Conservation (phyloP, 495 filamentous ascomycete species). For the Lentithecium fluviatile region DNA sequence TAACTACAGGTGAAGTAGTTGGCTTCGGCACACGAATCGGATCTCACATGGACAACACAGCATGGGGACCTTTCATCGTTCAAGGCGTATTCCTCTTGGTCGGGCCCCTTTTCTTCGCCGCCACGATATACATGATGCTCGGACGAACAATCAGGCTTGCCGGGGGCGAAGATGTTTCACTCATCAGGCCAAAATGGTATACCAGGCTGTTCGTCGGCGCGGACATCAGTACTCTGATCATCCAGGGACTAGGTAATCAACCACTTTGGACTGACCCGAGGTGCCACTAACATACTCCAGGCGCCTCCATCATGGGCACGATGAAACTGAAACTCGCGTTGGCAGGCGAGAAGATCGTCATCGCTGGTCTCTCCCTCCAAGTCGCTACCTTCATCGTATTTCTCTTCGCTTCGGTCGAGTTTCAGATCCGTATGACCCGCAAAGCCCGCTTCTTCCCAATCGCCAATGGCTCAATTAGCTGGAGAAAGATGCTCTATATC, state of each 20-base stretch:
- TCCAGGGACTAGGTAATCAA: conserved; percentile 30
- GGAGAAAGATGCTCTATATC: conserved; percentile 49
- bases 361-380: conserved; percentile 37
- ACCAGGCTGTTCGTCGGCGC: conserved; percentile 42
- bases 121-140: conserved; percentile 45
- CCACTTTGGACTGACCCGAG: not conserved
- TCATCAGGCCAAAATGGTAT: conserved; percentile 34
- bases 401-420: conserved; percentile 29
- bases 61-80: conserved; percentile 37
- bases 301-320: conserved; percentile 23
- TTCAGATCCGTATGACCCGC: conserved; percentile 32
- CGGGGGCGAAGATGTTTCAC: conserved; percentile 33
- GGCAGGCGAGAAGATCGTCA: conserved; percentile 38
- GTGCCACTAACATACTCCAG: not conserved
- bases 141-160: conserved; percentile 38
- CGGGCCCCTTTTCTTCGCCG: conserved; percentile 39
- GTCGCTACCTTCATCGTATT: conserved; percentile 39
- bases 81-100: conserved; percentile 40
- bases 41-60: conserved; percentile 18
- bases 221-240: conserved; percentile 36
- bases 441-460: conserved; percentile 17
- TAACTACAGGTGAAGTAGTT: conserved; percentile 21
- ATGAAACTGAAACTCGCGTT: conserved; percentile 24
- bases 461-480: conserved; percentile 48
- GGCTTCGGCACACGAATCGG: conserved; percentile 29